phyloP scores from a whole-genome alignment of 805 yeast species.

The Candida chilensis region DNA sequence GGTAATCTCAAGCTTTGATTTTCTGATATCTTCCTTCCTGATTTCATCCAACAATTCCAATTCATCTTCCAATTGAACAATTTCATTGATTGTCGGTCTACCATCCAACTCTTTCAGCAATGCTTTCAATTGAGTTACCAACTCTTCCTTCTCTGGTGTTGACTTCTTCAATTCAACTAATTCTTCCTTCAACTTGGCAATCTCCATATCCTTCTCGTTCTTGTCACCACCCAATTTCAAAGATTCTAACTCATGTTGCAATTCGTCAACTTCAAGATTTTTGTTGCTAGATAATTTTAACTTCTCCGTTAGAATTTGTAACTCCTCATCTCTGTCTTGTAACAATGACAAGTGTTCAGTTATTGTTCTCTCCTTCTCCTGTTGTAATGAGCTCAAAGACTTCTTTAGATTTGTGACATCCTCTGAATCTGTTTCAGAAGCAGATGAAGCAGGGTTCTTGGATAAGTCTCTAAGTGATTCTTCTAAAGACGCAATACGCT shows the following conservation, averaged over 20 bases:
- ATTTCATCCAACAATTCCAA: slow-evolving; percentile 26
- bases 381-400: neutral
- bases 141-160: neutral
- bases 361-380: slow-evolving; percentile 1
- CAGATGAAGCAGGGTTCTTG: too few species aligned
- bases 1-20: slow-evolving; percentile 10
- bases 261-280: slow-evolving; percentile 12
- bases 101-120: slow-evolving; percentile 9
- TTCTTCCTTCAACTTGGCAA: neutral
- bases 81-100: slow-evolving; percentile 31
- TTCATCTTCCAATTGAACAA: slow-evolving; percentile 35
- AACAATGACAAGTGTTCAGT: slow-evolving; percentile 5
- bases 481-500: too few species aligned
- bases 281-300: slow-evolving; percentile 7
- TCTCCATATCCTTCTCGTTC: neutral
- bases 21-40: slow-evolving; percentile 14
- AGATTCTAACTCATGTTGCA: slow-evolving; percentile 13
- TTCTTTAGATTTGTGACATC: neutral
- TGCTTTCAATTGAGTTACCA: neutral
- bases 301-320: slow-evolving; percentile 3
- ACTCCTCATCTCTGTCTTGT: slow-evolving; percentile 9
- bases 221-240: neutral
- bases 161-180: neutral
- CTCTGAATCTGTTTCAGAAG: neutral
- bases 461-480: too few species aligned